These are phyloP conservation scores for Cyberlindnera veronae DNA, from an alignment of 805 yeast genomes.

Conservation along the genomic window DNA sequence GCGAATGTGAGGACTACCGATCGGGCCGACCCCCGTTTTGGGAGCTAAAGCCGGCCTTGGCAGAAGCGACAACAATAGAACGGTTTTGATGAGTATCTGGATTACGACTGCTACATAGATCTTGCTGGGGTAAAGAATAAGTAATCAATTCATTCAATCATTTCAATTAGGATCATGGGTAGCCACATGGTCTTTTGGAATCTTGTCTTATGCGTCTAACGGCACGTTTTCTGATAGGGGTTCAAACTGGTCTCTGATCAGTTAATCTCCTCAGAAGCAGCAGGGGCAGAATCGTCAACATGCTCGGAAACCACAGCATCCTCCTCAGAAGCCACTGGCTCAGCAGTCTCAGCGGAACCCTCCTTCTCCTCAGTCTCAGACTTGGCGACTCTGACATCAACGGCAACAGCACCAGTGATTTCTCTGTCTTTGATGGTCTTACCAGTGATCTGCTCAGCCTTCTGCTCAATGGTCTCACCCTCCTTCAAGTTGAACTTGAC, in stretches of 20 bases:
- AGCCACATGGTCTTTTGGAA: too few relatives aligned
- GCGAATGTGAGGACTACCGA: too few relatives aligned
- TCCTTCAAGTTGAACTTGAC: conserved; percentile 40
- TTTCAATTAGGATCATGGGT: conserved; percentile 2
- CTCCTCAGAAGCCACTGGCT: neutral
- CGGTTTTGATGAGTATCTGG: too few relatives aligned
- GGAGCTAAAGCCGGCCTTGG: too few relatives aligned
- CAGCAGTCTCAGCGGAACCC: conserved; percentile 1
- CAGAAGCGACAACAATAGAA: neutral
- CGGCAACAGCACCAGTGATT: conserved; percentile 68
- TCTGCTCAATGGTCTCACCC: conserved; percentile 51
- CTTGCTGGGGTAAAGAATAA: too few relatives aligned
- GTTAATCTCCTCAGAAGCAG: neutral
- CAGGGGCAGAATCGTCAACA: neutral
- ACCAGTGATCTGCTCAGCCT: conserved; percentile 67
- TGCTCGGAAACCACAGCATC: neutral
- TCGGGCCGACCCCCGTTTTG: too few relatives aligned
- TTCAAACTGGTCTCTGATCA: too few relatives aligned
- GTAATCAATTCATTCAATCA: conserved; percentile 2
- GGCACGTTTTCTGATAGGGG: too few relatives aligned
- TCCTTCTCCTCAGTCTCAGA: conserved; percentile 9
- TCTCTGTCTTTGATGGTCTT: conserved; percentile 60
- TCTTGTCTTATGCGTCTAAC: too few relatives aligned
- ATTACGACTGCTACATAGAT: too few relatives aligned
- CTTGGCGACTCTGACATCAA: conserved; percentile 44